Evolutionary conservation across 441 rosid species (phyloP).

Genomic region (Syzygium syzygioides): DNA sequence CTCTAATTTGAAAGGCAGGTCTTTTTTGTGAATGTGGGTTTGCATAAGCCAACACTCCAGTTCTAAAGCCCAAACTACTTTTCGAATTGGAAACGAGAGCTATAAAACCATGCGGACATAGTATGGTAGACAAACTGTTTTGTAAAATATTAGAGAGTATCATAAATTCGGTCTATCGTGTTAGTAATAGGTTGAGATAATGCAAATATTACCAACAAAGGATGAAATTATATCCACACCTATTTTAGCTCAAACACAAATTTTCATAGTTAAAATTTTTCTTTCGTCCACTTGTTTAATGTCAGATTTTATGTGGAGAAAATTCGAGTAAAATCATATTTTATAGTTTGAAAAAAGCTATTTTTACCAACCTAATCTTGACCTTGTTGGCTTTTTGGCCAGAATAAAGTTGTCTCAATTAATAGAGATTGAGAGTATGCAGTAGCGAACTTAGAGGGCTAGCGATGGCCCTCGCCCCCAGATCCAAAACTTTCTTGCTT

Average conservation of each 20-base stretch:
- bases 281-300: background rate
- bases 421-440: background rate
- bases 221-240: background rate
- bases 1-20: background rate
- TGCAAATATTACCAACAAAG: background rate
- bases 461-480: background rate
- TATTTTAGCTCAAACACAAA: background rate
- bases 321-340: background rate
- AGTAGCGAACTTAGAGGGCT: background rate
- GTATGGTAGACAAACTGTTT: background rate
- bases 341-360: background rate
- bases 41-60: background rate
- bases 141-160: background rate
- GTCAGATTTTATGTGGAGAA: background rate
- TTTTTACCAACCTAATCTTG: background rate
- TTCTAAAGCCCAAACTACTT: background rate
- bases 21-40: background rate
- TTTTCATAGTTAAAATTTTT: background rate
- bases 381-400: background rate
- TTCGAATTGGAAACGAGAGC: background rate
- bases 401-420: background rate
- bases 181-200: background rate
- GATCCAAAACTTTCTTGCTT: background rate
- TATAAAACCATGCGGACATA: background rate
- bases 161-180: background rate